Base-by-base conservation (phyloP, 805 yeast species). In the Teunomyces stri region DNA sequence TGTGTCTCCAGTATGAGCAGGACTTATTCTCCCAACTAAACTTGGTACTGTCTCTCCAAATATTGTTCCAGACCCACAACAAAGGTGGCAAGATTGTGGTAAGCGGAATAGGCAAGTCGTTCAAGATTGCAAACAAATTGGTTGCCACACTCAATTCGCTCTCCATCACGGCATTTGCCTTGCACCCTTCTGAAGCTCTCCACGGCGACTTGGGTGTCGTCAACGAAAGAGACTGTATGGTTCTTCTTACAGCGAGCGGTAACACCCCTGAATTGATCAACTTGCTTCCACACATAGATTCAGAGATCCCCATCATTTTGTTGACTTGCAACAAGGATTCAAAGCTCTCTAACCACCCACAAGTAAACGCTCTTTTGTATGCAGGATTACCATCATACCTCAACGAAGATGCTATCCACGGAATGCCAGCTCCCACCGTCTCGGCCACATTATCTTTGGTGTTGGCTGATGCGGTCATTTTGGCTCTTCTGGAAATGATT, bases 201-300 rank as follows among this genome's bases (percentile, higher is more conserved):
- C 97, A 89, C 62, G 97, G 97, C 5, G 97, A 89, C 62, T 74
- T 89, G 55, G 97, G 97, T 2, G 66, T 84, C 33, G 66, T 90
- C 6, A 66, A 79, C 43, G 79, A 76, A 21, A 56, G 53, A 29
- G 88, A 85, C 52, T 69, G 79, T 28, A 51, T 89, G 44, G 63
- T 90, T 2, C 69, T 88, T 57, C 79, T 89, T 31, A 81, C 91
- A 0, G 86, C 91, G 1, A 83, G 92, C 27, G 97, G 97, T 1
- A 84, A 82, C 56, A 85, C 96, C 0, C 87, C 90, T 0, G 97
- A 89, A 60, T 74, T 90, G 31, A 47, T 81, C 58, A 72, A 52
- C 50, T 62, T 86, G 57, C 64, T 82, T 34, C 81, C 82, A 1
- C 87, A 85, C 57, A 63, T 85, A 5, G 80, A 87, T 0, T 54